Base-by-base conservation (phyloP, 179 eudicot genomes). In the Silene coronaria region DNA sequence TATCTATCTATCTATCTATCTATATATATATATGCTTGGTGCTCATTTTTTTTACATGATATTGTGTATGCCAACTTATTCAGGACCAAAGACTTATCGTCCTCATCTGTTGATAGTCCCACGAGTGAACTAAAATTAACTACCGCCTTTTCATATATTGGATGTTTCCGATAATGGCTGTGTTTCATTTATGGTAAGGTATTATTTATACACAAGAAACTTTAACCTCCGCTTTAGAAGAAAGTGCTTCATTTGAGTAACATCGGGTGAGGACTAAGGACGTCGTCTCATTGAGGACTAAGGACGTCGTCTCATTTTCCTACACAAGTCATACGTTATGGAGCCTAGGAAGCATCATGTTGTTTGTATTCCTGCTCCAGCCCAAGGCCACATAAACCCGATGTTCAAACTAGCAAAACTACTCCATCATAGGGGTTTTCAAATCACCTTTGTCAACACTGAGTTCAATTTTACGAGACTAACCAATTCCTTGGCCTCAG, bases 301-400 rank as follows among this genome's bases (percentile, higher is more conserved):
- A n/a, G n/a, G 3, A 17, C 42, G 32, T 16, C 2, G 17, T 64
- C 69, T 64, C 69, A 64, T 64, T 64, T 64, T 64, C 38, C 69
- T 28, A 7, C 5, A 21, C 26, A 11, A 16, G 68, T 16, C 0
- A 11, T 16, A 1, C 24, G 58, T 13, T 6, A 70, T 70, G 73
- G 73, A 70, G 16, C 19, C 27, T 8, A 71, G 27, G 22, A 70
- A 70, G 22, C 76, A 63, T 36, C 82, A 80, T 32, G 51, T 67
- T 16, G 73, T 80, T 27, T 75, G 74, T 30, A 45, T 83, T 14
- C 83, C 86, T 13, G 57, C 57, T 48, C 86, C 86, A 13, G 74
- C 77, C 4, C 86, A 83, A 75, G 83, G 86, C 21, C 86, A 83
- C 71, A 73, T 83, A 6, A 80, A 72, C 38, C 83, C 86, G 3